These are phyloP conservation scores for Venturia aucupariae DNA, from an alignment of 2,329 filamentous ascomycete species.

Conservation along the genomic window DNA sequence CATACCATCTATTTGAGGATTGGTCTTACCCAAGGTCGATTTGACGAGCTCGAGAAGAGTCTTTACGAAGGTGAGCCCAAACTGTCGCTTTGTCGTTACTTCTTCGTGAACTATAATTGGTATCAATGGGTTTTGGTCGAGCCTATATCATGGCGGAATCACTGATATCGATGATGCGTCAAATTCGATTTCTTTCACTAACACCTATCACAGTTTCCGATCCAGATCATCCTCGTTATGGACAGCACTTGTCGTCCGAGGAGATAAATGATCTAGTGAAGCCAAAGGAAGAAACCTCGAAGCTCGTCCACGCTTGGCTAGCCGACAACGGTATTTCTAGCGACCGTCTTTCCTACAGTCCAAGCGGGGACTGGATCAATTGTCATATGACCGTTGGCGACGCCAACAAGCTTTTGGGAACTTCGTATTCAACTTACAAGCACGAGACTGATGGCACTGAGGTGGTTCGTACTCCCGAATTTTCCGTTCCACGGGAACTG, in stretches of 20 bases:
- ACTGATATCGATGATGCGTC: no score
- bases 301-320: conserved; percentile 50
- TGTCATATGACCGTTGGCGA: conserved; percentile 42
- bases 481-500: conserved; percentile 49
- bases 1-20: conserved; percentile 48
- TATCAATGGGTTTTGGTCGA: neutral
- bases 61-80: conserved; percentile 37
- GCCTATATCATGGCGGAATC: no score
- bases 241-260: conserved; percentile 52
- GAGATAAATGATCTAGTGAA: conserved; percentile 47
- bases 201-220: conserved; percentile 40
- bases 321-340: conserved; percentile 41
- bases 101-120: neutral
- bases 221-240: conserved; percentile 50
- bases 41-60: conserved; percentile 46
- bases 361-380: conserved; percentile 50
- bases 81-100: neutral
- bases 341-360: conserved; percentile 35
- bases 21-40: conserved; percentile 48
- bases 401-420: conserved; percentile 44
- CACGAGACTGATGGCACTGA: conserved; percentile 46
- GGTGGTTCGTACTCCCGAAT: conserved; percentile 44
- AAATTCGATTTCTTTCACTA: no score
- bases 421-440: conserved; percentile 42
- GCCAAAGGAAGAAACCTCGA: conserved; percentile 43